These are phyloP conservation scores for Hymenoscyphus albidus DNA, from an alignment of 2,329 filamentous ascomycete genomes.

Conservation along the genomic window DNA sequence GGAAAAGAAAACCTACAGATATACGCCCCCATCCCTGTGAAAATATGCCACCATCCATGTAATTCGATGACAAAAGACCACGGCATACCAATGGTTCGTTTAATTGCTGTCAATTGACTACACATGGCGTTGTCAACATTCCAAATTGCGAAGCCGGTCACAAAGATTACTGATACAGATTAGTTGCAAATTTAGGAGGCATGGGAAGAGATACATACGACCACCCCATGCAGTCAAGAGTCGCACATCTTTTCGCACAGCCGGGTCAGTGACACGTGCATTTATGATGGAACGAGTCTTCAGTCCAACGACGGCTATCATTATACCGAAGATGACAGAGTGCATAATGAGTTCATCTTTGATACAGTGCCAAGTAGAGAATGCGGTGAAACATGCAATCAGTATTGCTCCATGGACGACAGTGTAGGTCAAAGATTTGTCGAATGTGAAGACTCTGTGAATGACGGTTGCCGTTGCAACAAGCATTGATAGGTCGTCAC, in stretches of 20 bases:
- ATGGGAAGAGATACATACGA: slow-evolving; percentile 18
- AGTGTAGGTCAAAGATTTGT: slow-evolving; percentile 43
- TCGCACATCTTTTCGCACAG: slow-evolving; percentile 25
- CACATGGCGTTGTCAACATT: slow-evolving; percentile 54
- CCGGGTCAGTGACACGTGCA: slow-evolving; percentile 23
- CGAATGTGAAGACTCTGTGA: slow-evolving; percentile 45
- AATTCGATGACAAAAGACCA: slow-evolving; percentile 54
- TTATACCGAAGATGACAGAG: slow-evolving; percentile 27
- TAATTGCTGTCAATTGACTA: slow-evolving; percentile 42
- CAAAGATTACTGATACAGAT: slow-evolving; percentile 33
- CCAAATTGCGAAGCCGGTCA: slow-evolving; percentile 51
- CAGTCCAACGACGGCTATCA: slow-evolving; percentile 25
- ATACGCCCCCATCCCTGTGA: slow-evolving; percentile 52
- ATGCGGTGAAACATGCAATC: slow-evolving; percentile 38
- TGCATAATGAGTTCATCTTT: slow-evolving; percentile 30
- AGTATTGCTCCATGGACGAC: slow-evolving; percentile 41
- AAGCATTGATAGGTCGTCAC: slow-evolving; percentile 59
- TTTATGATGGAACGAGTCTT: slow-evolving; percentile 32
- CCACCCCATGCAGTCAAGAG: slow-evolving; percentile 27
- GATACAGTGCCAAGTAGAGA: slow-evolving; percentile 40
- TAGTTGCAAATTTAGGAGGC: neutral
- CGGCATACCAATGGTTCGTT: slow-evolving; percentile 47
- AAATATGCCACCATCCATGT: slow-evolving; percentile 62
- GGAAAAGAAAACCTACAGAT: slow-evolving; percentile 25
- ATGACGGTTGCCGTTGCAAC: slow-evolving; percentile 49